Conservation (phyloP, 208 protist genomes). For the Acanthamoeba culbertsoni region DNA sequence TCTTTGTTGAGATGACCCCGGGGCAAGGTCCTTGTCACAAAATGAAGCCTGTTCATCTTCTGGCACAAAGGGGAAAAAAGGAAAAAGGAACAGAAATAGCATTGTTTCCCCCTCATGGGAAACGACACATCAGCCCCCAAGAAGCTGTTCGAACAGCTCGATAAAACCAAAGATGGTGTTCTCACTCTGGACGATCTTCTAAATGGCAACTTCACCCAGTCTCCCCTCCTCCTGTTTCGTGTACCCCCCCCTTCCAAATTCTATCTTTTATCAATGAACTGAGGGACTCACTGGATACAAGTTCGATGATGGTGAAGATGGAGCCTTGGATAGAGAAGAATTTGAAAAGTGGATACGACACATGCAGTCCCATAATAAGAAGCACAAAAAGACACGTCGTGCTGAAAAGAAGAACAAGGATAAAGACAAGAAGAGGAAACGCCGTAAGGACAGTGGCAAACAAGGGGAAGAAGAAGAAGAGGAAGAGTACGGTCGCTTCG, state of each 20-base stretch:
- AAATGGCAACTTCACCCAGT: background rate
- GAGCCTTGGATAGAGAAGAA: background rate
- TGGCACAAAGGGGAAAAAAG: too few relatives aligned
- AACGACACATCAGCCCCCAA: background rate
- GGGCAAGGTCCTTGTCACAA: too few relatives aligned
- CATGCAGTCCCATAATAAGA: conserved; percentile 8
- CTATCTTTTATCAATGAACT: background rate
- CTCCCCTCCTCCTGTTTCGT: conserved; percentile 14
- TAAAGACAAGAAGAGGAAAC: conserved; percentile 12
- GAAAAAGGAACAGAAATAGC: too few relatives aligned
- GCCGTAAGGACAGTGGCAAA: too few relatives aligned
- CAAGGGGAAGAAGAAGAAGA: conserved; percentile 51
- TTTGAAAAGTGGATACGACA: conserved; percentile 24
- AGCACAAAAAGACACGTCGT: conserved; percentile 7
- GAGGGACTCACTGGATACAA: background rate
- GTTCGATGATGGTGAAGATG: conserved; percentile 49
- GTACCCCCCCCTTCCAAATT: background rate
- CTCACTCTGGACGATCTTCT: conserved; percentile 39
- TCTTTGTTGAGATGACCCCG: too few relatives aligned
- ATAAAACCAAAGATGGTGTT: conserved; percentile 30
- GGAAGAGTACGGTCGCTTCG: background rate
- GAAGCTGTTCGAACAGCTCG: conserved; percentile 47
- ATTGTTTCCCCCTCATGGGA: background rate
- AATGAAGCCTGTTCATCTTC: too few relatives aligned
- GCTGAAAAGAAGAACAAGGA: conserved; percentile 24